A percentile compares a stretch with the other conserved stretches of the same genome.
phyloP scores from a whole-genome alignment of 768 basidiomycete genomes.

The Mrakia gelida region DNA sequence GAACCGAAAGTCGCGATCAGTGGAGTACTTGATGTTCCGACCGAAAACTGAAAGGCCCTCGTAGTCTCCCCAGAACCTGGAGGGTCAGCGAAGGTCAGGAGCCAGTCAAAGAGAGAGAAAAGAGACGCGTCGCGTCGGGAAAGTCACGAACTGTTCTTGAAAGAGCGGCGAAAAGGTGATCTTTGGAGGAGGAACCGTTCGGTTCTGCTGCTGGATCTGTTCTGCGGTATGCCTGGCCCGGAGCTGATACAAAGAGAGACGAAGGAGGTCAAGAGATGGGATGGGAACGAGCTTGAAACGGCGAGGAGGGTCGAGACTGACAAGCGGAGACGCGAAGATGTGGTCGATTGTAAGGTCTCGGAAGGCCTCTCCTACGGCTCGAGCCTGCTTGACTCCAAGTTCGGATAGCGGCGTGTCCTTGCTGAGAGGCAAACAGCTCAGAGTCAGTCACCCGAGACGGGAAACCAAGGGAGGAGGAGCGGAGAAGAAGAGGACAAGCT shows the following conservation, averaged over 20 bases:
- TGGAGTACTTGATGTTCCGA: neutral
- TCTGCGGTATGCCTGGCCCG: slow-evolving; percentile 31
- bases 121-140: slow-evolving; percentile 50
- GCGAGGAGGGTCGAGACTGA: slow-evolving; percentile 53
- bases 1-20: slow-evolving; percentile 45
- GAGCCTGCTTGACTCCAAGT: slow-evolving; percentile 69
- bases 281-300: slow-evolving; percentile 53
- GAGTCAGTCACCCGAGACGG: too few species aligned
- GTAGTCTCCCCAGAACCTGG: slow-evolving; percentile 53
- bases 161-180: slow-evolving; percentile 54
- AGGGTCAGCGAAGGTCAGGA: neutral
- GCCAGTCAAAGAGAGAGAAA: neutral
- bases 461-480: too few species aligned
- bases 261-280: neutral
- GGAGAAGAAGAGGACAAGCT: too few species aligned
- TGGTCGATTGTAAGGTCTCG: slow-evolving; percentile 51
- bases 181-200: slow-evolving; percentile 51
- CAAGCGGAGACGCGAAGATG: slow-evolving; percentile 64
- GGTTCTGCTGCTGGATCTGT: slow-evolving; percentile 45
- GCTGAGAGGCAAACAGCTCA: neutral
- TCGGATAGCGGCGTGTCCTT: slow-evolving; percentile 67
- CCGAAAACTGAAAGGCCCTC: slow-evolving; percentile 43
- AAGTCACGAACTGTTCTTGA: slow-evolving; percentile 56
- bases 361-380: slow-evolving; percentile 58
- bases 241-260: slow-evolving; percentile 10